Base-by-base conservation (phyloP, 2,329 filamentous ascomycete genomes). In the Ceratocystis huliohia region DNA sequence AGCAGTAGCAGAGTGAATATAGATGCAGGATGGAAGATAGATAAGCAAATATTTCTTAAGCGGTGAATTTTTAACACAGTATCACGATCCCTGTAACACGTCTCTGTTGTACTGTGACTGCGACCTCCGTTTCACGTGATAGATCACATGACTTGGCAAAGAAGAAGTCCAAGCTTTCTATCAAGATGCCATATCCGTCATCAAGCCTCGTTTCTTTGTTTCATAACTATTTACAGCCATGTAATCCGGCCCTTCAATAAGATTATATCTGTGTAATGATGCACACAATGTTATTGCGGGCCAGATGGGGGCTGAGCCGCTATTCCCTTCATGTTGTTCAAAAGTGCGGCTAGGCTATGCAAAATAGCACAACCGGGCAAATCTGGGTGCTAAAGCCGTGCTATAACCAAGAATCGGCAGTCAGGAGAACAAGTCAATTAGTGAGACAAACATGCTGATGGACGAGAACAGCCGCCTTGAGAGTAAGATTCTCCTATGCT, bases 281-380 rank as follows among this genome's bases (percentile, higher is more conserved):
- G 17, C n/a, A 48, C 15, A 48, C 4, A 48, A 48, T n/a, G 17
- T 3, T 50, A 33, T 59, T 13, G 5, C 15, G 8, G 53, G 10
- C 13, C 6, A 33, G 28, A 20, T 7, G 5, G 28, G 22, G 53
- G 53, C 53, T 59, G 53, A 59, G 53, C 53, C 17, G 53, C 20
- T 25, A 2, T 25, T 53, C 28, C 22, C 6, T 37, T 37, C 37
- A 30, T 8, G 28, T n/a, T n/a, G 53, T 33, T 37, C 13, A 59
- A 30, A 33, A 37, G 17, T 33, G 28, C 25, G 53, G 53, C 53
- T 59, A 59, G 53, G 53, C 53, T 59, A 59, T 59, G 53, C 53
- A 28, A 17, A 59, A 59, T 33, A 17, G 4, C 53, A 59, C 28
- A 30, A 59, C 28, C 28, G 2, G 25, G 13, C 5, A 59, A 33